Base-by-base conservation (phyloP, 2,329 filamentous ascomycete genomes). In the Diaporthe sp. region DNA sequence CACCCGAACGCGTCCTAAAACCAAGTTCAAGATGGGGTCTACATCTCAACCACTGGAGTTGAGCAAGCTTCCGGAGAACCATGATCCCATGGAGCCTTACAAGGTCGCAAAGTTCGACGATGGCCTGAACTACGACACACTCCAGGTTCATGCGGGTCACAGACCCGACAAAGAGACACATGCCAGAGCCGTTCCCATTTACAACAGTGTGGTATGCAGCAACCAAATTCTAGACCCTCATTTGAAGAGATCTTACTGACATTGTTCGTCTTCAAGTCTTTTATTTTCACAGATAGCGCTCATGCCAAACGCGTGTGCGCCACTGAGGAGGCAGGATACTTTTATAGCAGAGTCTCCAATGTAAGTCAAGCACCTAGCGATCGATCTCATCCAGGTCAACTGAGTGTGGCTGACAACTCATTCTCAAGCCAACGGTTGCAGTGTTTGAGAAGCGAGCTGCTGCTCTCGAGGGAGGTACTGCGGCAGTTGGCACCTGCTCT, bases 391-490 rank as follows among this genome's bases (percentile, higher is more conserved):
- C 12, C 2, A 8, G 12, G 1, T 2, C 6, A 22, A 0, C 1
- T 0, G 19, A n/a, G 19, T 5, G 13, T 54, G 0, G 0, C 33
- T 68, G 15, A 54, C 64, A 40, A 52, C 15, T 8, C 33, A 2
- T 19, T n/a, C 6, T 28, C 54, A 78, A 95, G 93, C 96, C 96
- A 3, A 98, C 96, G 0, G 93, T 96, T 78, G 96, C 97, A 84
- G 96, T 98, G 33, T 96, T 99, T 78, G 97, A 99, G 86, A 97
- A 98, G 88, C 92, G 96, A 77, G 94, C 98, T 68, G 96, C 96
- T n/a, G 96, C 96, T 19, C 91, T 98, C 5, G 97, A 99, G 85
- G 96, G 96, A 38, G 97, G 97, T 80, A 92, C 94, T 38, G 96
- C 94, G 17, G 96, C 95, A 54, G 90, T 98, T 35, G 96, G 95